phyloP scores from a whole-genome alignment of 257 asterid species.

The Solanum sparsipilum region DNA sequence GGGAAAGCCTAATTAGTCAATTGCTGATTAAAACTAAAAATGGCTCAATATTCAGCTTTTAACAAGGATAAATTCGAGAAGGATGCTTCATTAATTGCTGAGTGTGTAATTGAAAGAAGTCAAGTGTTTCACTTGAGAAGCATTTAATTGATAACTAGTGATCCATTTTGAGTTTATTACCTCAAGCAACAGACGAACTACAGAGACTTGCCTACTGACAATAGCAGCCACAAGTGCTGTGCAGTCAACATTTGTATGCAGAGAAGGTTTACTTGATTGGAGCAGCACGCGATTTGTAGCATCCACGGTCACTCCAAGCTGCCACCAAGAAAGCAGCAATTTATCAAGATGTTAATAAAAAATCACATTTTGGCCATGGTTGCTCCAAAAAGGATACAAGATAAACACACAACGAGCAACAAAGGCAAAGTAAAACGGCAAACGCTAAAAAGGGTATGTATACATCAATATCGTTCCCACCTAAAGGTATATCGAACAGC shows the following conservation, averaged over 20 bases:
- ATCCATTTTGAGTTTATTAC: constrained; percentile 16
- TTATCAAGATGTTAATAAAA: constrained; percentile 4
- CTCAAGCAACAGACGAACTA: constrained; percentile 51
- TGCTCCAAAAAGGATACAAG: neutral
- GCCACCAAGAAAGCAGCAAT: constrained; percentile 15
- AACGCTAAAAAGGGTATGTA: neutral
- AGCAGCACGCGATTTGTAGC: constrained; percentile 55
- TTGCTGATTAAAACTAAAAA: neutral
- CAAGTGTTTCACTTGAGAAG: neutral
- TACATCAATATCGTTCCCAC: neutral
- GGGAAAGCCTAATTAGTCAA: neutral
- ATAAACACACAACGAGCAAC: neutral
- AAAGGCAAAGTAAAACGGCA: neutral
- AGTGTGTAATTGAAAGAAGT: neutral
- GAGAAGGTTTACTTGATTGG: constrained; percentile 62
- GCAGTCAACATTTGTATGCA: constrained; percentile 64
- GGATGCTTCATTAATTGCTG: neutral
- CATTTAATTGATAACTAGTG: neutral
- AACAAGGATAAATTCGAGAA: neutral
- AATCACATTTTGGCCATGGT: neutral
- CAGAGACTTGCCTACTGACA: constrained; percentile 62
- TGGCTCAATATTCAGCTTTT: neutral
- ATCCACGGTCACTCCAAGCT: constrained; percentile 69
- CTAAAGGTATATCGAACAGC: neutral
- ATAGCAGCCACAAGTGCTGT: constrained; percentile 69